Percentiles rank a stretch among this genome's conserved stretches.
Conservation (phyloP, 345 rosid genomes). For the Balakata baccata region DNA sequence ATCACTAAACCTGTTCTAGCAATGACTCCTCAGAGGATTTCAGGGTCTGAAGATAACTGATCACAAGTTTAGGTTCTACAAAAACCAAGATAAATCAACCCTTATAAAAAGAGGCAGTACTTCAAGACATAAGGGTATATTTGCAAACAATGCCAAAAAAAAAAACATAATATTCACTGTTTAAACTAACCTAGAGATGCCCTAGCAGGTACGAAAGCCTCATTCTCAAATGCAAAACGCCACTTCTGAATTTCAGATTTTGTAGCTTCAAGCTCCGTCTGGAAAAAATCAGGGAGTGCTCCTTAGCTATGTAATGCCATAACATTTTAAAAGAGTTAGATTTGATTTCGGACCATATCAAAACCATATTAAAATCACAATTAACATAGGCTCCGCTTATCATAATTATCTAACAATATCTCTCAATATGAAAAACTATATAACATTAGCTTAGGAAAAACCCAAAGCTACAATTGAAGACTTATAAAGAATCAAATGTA, state of each 20-base stretch:
- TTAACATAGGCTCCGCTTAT: background rate
- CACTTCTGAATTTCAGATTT: constrained; percentile 75
- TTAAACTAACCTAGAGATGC: constrained; percentile 67
- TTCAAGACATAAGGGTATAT: constrained; percentile 5
- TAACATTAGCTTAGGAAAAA: background rate
- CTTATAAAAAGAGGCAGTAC: constrained; percentile 3
- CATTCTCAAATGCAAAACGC: constrained; percentile 79
- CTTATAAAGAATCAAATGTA: background rate
- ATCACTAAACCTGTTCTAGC: constrained; percentile 71
- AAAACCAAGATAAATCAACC: constrained; percentile 20
- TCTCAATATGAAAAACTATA: background rate
- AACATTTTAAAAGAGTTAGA: background rate
- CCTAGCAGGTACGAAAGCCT: constrained; percentile 60
- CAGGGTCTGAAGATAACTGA: constrained; percentile 69
- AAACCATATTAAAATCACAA: background rate
- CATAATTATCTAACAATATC: background rate
- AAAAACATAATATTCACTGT: constrained; percentile 1
- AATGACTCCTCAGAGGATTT: constrained; percentile 78
- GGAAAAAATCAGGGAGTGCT: constrained; percentile 11
- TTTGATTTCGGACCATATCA: background rate
- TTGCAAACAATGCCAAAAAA: constrained; percentile 2
- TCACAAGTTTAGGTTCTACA: constrained; percentile 71
- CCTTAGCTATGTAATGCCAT: background rate
- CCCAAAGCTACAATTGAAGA: background rate
- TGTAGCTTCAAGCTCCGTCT: constrained; percentile 77